phyloP scores from a whole-genome alignment of 441 rosid genomes.

The Erodium moschatum region DNA sequence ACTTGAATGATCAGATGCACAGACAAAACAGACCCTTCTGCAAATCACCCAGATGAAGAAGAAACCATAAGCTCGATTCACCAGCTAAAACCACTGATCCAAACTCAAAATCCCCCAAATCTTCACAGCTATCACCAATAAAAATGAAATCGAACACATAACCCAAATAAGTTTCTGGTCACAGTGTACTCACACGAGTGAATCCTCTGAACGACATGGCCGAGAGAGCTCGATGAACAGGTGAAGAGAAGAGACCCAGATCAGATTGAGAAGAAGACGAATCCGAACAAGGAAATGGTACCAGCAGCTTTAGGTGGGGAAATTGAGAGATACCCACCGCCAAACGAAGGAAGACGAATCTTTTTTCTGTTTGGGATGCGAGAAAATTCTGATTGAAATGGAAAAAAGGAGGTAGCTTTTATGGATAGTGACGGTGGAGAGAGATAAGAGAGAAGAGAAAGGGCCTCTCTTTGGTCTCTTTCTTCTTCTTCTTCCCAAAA shows the following conservation, averaged over 20 bases:
- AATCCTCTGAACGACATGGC: background rate
- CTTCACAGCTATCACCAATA: background rate
- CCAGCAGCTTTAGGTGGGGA: background rate
- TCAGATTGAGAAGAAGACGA: background rate
- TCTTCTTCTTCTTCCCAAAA: background rate
- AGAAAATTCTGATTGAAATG: background rate
- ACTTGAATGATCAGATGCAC: background rate
- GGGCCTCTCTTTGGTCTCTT: background rate
- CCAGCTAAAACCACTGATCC: background rate
- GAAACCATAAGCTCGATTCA: background rate
- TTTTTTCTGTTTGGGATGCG: background rate
- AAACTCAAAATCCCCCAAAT: background rate
- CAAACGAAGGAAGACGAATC: background rate
- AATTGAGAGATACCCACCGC: background rate
- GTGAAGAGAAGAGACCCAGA: background rate
- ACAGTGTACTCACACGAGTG: background rate
- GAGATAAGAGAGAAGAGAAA: background rate
- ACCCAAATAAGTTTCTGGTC: background rate
- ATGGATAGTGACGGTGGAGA: background rate
- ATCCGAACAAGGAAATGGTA: background rate
- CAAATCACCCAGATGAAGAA: background rate
- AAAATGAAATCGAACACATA: background rate
- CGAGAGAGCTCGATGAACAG: background rate
- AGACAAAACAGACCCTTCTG: background rate
- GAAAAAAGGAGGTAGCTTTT: background rate